Percentiles rank a stretch among this genome's conserved stretches.
Conservation (phyloP, 2,329 filamentous ascomycete genomes). For the Colletotrichum viniferum region DNA sequence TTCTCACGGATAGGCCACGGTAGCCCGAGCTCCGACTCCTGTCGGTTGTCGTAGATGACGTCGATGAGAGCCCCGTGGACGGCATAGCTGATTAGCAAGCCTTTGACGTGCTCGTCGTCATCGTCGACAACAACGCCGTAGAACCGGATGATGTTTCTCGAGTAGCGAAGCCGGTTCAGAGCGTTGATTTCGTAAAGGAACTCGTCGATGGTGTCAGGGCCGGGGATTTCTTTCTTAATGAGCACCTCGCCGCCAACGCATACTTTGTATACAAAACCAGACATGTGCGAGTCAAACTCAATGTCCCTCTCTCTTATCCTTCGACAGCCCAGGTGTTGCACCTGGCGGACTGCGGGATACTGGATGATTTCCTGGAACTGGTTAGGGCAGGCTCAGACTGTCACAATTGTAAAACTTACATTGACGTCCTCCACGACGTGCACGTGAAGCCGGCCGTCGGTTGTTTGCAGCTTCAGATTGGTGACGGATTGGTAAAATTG, state of each 20-base stretch:
- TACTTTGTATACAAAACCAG: constrained; percentile 97
- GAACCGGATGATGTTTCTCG: constrained; percentile 81
- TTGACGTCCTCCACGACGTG: constrained; percentile 98
- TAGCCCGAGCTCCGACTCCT: constrained; percentile 58
- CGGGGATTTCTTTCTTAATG: constrained; percentile 98
- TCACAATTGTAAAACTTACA: constrained; percentile 44
- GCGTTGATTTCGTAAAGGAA: constrained; percentile 98
- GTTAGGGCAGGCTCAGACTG: constrained; percentile 1
- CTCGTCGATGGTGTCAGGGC: constrained; percentile 92
- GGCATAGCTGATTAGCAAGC: constrained; percentile 87
- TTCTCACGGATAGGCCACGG: constrained; percentile 77
- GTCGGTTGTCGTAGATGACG: constrained; percentile 79
- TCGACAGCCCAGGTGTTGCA: constrained; percentile 73
- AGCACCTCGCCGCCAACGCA: constrained; percentile 68
- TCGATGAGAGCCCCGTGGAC: constrained; percentile 88
- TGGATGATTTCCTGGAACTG: constrained; percentile 76
- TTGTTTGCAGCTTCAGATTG: constrained; percentile 91
- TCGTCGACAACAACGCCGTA: constrained; percentile 90
- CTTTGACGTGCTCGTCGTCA: constrained; percentile 74
- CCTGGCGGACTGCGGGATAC: constrained; percentile 75
- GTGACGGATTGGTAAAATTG: constrained; percentile 97
- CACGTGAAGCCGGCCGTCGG: constrained; percentile 85
- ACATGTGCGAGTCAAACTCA: constrained; percentile 89
- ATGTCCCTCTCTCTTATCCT: constrained; percentile 76
- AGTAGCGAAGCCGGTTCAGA: constrained; percentile 76